Conservation (phyloP, 2,329 filamentous ascomycete genomes). For the Aureobasidium sp. region DNA sequence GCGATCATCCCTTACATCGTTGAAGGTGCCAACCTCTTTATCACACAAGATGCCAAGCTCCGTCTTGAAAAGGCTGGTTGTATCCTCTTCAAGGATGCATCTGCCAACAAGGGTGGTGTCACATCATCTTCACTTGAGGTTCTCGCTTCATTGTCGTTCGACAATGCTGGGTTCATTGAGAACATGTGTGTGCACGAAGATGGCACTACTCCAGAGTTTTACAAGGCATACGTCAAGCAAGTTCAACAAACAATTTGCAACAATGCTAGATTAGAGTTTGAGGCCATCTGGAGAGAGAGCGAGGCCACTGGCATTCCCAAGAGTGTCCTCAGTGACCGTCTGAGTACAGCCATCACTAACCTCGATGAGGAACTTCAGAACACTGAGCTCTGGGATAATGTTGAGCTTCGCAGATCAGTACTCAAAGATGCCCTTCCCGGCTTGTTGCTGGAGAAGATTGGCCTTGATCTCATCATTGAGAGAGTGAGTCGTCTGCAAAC, state of each 20-base stretch:
- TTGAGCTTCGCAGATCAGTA: slow-evolving; percentile 67
- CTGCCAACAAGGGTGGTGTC: slow-evolving; percentile 96
- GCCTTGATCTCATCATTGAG: slow-evolving; percentile 75
- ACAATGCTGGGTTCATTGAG: slow-evolving; percentile 77
- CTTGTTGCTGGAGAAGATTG: slow-evolving; percentile 79
- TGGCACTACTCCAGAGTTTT: slow-evolving; percentile 79
- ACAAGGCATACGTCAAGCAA: slow-evolving; percentile 82
- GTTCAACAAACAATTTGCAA: slow-evolving; percentile 87
- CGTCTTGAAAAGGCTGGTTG: slow-evolving; percentile 92
- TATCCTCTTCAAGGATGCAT: slow-evolving; percentile 94
- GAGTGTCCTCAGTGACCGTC: slow-evolving; percentile 82
- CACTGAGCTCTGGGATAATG: slow-evolving; percentile 83
- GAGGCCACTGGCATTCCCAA: slow-evolving; percentile 69
- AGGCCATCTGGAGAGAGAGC: slow-evolving; percentile 95
- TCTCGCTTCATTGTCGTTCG: slow-evolving; percentile 86
- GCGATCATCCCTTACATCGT: slow-evolving; percentile 86
- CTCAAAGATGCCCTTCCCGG: slow-evolving; percentile 78
- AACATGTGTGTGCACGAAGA: slow-evolving; percentile 85
- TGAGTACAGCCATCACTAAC: slow-evolving; percentile 89
- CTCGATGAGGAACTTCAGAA: slow-evolving; percentile 93
- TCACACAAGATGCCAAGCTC: slow-evolving; percentile 95
- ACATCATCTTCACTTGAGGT: slow-evolving; percentile 96
- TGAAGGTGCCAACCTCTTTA: slow-evolving; percentile 96
- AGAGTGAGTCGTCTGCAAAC: slow-evolving; percentile 46
- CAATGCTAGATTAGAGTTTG: slow-evolving; percentile 90